A percentile compares a stretch with the other conserved stretches of the same genome.
phyloP scores from a whole-genome alignment of 108 stramenopile genomes.

The Heterococcus sp. region DNA sequence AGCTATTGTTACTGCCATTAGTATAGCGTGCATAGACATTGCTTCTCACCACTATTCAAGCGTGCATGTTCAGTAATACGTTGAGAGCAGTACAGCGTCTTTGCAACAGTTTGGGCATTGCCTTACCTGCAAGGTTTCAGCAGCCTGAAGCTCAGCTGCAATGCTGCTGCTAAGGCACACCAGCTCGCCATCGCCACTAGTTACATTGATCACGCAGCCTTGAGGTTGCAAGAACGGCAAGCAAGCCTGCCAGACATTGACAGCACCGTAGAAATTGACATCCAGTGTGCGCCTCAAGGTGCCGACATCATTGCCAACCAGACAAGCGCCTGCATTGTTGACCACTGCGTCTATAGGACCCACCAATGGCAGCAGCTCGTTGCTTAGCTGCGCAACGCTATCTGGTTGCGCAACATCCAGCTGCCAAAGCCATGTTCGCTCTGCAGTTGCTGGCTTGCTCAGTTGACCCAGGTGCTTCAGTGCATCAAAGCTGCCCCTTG shows the following conservation, averaged over 20 bases:
- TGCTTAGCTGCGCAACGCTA: background rate
- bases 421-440: background rate
- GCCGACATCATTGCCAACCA: background rate
- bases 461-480: background rate
- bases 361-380: background rate
- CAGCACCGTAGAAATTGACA: background rate
- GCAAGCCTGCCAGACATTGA: background rate
- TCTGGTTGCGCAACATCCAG: background rate
- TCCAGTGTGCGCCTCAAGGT: background rate
- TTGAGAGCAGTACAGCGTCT: too few relatives aligned
- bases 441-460: background rate
- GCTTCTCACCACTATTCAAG: too few relatives aligned
- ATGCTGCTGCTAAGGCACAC: background rate
- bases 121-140: background rate
- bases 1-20: too few relatives aligned
- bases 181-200: background rate
- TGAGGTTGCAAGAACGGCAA: background rate
- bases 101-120: too few relatives aligned
- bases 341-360: background rate
- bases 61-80: too few relatives aligned
- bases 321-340: background rate
- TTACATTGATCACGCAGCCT: background rate
- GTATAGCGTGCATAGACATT: too few relatives aligned
- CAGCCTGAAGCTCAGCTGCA: background rate
- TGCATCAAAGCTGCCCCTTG: background rate